phyloP scores from a whole-genome alignment of 768 basidiomycete genomes.

The Suillus variegatus region DNA sequence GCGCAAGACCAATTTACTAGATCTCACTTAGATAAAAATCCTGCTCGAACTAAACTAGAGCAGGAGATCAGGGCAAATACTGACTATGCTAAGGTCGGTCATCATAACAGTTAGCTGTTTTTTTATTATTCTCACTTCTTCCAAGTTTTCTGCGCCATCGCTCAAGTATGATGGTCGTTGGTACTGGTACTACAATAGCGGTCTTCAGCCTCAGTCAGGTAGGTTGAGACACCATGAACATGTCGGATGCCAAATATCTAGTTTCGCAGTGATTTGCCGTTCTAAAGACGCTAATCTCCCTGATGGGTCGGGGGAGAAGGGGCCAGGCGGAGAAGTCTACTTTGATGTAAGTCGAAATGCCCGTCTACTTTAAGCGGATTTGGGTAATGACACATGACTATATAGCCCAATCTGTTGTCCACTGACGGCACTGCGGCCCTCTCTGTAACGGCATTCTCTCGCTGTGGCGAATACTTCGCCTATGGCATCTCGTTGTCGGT shows the following conservation, averaged over 20 bases:
- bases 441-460: slow-evolving; percentile 59
- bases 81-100: slow-evolving; percentile 49
- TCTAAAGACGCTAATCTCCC: slow-evolving; percentile 57
- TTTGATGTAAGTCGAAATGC: slow-evolving; percentile 56
- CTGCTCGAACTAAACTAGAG: slow-evolving; percentile 59
- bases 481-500: slow-evolving; percentile 78
- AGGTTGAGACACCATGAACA: neutral
- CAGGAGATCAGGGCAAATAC: slow-evolving; percentile 56
- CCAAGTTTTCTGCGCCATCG: slow-evolving; percentile 62
- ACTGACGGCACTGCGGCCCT: slow-evolving; percentile 74
- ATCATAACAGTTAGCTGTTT: neutral
- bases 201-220: slow-evolving; percentile 68
- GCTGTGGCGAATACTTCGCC: slow-evolving; percentile 68
- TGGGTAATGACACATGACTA: neutral
- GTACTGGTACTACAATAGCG: slow-evolving; percentile 84
- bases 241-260: neutral
- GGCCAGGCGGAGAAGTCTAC: slow-evolving; percentile 65
- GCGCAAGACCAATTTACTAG: slow-evolving; percentile 62
- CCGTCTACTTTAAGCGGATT: neutral
- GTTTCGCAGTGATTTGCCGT: slow-evolving; percentile 55
- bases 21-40: slow-evolving; percentile 60
- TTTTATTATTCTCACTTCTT: slow-evolving; percentile 10
- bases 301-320: slow-evolving; percentile 46
- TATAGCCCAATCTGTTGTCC: slow-evolving; percentile 70
- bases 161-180: slow-evolving; percentile 67